Conservation (phyloP, 345 rosid species). For the Boechera divaricarpa region DNA sequence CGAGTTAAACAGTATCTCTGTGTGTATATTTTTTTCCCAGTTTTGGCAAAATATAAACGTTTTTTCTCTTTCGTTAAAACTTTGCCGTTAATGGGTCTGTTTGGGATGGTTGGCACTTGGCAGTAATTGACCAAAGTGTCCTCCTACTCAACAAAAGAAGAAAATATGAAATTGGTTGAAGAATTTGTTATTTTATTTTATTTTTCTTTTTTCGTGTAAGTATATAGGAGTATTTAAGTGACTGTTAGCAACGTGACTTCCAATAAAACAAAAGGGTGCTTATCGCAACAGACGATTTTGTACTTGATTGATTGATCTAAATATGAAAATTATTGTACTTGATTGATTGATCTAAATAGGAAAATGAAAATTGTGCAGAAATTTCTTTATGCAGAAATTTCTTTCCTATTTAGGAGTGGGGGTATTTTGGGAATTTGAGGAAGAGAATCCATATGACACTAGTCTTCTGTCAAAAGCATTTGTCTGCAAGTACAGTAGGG, state of each 20-base stretch:
- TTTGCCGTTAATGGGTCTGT: conserved; percentile 40
- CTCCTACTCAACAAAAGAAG: conserved; percentile 14
- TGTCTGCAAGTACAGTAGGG: conserved; percentile 48
- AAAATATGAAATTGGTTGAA: not conserved
- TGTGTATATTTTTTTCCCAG: not conserved
- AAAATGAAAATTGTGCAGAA: not conserved
- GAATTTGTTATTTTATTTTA: not conserved
- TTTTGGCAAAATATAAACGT: conserved; percentile 28
- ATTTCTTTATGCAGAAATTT: too few relatives aligned
- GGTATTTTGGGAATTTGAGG: not conserved
- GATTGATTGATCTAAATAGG: not conserved
- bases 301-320: not conserved
- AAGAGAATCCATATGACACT: conserved; percentile 44
- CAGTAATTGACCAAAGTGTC: conserved; percentile 36
- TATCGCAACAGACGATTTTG: conserved; percentile 8
- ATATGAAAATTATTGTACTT: too few relatives aligned
- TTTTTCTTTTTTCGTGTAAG: not conserved
- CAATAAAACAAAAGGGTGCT: not conserved
- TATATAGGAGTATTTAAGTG: not conserved
- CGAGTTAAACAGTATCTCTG: not conserved
- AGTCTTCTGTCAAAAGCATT: conserved; percentile 37
- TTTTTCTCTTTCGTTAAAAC: conserved; percentile 27
- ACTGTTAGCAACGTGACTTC: too few relatives aligned
- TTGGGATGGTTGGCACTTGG: conserved; percentile 42
- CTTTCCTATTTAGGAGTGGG: conserved; percentile 8